Evolutionary conservation across 257 asterid genomes (phyloP), one percentile per base, ranked within the genome.

Genomic region (Rauvolfia tetraphylla): DNA sequence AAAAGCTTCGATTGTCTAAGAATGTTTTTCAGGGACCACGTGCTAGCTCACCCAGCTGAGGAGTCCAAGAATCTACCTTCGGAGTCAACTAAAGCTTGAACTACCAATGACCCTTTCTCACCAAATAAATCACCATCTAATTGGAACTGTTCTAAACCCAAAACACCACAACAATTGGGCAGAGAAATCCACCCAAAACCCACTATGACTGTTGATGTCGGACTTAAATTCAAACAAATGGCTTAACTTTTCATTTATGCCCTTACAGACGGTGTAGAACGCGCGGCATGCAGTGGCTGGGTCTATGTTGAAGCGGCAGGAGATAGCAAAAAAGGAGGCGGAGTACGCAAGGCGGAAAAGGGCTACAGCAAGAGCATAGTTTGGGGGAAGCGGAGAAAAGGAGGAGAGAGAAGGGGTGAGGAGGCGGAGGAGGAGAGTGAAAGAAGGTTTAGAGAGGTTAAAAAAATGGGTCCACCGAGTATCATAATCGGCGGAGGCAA

Each of bases 51-150:
- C 5, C 98, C 98, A 51, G 95, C 95, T 33, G 97, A 92, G 39
- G 92, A 93, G 76, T 94, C 98, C 79, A 92, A 82, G 80, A 94
- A 94, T 81, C 98, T 90, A 58, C 97, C 95, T 87, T 94, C 98
- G 11, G 97, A 92, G 72, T 92, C 98, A 71, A 94, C 97, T 83
- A 94, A 84, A 73, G 93, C 98, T 75, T 94, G 98, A 85, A 93
- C 98, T 38, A 83, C 65, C 83, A 89, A 83, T 68, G 76, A 85
- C 71, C 83, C 89, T 39, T 81, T 76, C 68, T 80, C 84, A 34
- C 88, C 89, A 29, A 80, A 56, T 66, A 70, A 72, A 68, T 80
- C 77, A 58, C 86, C 80, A 29, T 85, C 93, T 76, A 92, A 53
- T 74, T 85, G 87, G 72, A 92, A 92, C 78, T 78, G 89, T 68